Conservation (phyloP, 345 rosid species). For the Hibiscus tridactylites region DNA sequence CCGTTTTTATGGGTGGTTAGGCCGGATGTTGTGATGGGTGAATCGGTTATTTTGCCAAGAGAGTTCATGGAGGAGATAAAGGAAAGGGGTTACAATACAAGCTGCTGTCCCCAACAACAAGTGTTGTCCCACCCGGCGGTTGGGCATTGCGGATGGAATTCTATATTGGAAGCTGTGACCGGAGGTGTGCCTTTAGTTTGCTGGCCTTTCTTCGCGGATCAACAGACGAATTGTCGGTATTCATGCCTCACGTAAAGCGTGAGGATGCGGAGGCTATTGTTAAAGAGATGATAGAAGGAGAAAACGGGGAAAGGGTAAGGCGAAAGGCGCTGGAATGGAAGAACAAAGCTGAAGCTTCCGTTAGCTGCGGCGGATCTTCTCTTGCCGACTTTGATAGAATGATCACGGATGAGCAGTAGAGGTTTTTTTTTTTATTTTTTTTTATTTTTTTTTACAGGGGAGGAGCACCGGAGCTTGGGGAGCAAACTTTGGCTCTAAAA, state of each 20-base stretch:
- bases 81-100: conserved; percentile 12
- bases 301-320: not conserved
- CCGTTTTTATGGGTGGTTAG: conserved; percentile 18
- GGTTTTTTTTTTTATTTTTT: too few species aligned
- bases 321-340: conserved; percentile 20
- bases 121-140: conserved; percentile 21
- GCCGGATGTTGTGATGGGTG: conserved; percentile 14
- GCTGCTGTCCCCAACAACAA: conserved; percentile 21
- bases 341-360: conserved; percentile 3
- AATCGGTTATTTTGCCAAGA: conserved; percentile 3
- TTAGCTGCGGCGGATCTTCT: not conserved
- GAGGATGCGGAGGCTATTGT: conserved; percentile 12
- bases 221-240: conserved; percentile 23
- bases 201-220: conserved; percentile 27
- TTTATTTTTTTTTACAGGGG: too few species aligned
- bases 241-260: conserved; percentile 19
- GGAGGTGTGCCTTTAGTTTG: conserved; percentile 18
- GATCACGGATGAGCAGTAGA: not conserved
- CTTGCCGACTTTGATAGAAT: conserved; percentile 11
- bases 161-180: conserved; percentile 8
- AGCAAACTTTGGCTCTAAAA: too few species aligned
- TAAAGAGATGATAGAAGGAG: conserved; percentile 16
- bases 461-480: too few species aligned
- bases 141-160: conserved; percentile 27
- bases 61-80: conserved; percentile 17